Conservation (phyloP, 257 asterid species). For the Fraxinus cuspidata region DNA sequence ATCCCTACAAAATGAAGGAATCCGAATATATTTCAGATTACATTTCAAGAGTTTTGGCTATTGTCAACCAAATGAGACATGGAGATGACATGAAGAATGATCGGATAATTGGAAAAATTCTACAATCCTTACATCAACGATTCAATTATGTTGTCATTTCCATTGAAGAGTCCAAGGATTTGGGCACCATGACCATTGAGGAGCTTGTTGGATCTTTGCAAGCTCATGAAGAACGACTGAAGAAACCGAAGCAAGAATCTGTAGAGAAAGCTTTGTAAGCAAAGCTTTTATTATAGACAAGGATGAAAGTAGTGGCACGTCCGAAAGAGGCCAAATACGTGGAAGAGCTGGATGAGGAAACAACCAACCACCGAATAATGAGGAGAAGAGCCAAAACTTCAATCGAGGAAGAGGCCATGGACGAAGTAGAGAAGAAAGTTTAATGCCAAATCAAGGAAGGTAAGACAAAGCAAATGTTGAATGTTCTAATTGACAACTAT, state of each 20-base stretch:
- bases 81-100: not conserved
- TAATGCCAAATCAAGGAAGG: too few species aligned
- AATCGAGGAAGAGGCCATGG: too few species aligned
- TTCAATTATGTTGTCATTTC: not conserved
- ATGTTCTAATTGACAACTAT: too few species aligned
- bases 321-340: too few species aligned
- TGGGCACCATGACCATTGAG: constrained; percentile 8
- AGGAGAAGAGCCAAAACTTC: too few species aligned
- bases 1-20: not conserved
- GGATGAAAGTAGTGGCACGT: too few species aligned
- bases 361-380: too few species aligned
- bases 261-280: not conserved
- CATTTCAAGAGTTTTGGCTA: not conserved
- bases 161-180: not conserved
- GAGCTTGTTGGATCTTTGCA: constrained; percentile 16
- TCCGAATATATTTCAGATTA: not conserved
- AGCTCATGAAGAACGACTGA: not conserved
- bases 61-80: constrained; percentile 9
- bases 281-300: too few species aligned
- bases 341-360: too few species aligned
- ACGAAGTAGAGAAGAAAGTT: too few species aligned
- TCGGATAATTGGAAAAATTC: not conserved
- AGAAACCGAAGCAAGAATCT: not conserved
- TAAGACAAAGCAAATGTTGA: too few species aligned
- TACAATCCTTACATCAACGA: not conserved